These are phyloP conservation scores for Candida insectalens DNA, from an alignment of 805 yeast species.

Conservation along the genomic window DNA sequence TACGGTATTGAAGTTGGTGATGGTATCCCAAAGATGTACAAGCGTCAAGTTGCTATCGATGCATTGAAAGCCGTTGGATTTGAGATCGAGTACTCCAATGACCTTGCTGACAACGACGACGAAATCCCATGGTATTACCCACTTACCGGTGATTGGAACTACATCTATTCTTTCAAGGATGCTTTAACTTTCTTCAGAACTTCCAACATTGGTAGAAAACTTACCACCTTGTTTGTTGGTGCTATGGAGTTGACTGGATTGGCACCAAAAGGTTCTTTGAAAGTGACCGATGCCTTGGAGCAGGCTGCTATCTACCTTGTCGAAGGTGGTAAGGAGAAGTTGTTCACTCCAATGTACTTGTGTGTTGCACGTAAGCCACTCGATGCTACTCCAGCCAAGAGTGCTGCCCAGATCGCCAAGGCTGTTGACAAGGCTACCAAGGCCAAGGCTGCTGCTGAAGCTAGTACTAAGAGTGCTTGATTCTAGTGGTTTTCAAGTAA, in stretches of 20 bases:
- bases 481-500: no score
- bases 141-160: constrained; percentile 86
- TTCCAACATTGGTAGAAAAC: constrained; percentile 71
- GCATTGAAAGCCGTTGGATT: constrained; percentile 87
- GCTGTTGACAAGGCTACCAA: no score
- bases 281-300: constrained; percentile 89
- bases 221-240: constrained; percentile 75
- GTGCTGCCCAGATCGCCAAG: no score
- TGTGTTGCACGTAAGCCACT: constrained; percentile 85
- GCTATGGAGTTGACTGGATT: constrained; percentile 75
- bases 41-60: constrained; percentile 72
- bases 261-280: constrained; percentile 87
- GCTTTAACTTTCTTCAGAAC: constrained; percentile 82
- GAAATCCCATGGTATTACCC: constrained; percentile 98
- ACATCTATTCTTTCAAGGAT: constrained; percentile 72
- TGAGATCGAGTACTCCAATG: constrained; percentile 63
- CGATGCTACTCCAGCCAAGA: no score
- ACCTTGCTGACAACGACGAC: constrained; percentile 75
- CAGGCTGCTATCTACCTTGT: constrained; percentile 95
- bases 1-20: constrained; percentile 98
- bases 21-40: constrained; percentile 97
- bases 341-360: constrained; percentile 98
- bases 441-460: no score
- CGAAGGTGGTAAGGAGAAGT: constrained; percentile 79
- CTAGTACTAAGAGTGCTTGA: no score